Base-by-base conservation (phyloP, 1,139 yeast genomes). In the Scheffersomyces titani region DNA sequence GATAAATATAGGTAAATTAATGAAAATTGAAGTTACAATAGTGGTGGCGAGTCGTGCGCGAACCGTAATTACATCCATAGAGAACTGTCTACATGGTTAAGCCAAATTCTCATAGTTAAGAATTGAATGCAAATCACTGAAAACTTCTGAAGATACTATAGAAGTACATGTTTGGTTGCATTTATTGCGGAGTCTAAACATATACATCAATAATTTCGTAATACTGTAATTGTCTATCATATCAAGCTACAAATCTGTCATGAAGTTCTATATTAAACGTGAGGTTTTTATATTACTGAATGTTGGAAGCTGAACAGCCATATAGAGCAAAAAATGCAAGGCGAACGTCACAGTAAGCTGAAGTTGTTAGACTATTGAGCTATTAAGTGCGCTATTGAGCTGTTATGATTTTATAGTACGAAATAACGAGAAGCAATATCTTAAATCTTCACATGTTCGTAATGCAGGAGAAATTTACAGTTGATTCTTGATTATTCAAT, bases 401-500 rank as follows among this genome's bases (percentile, higher is more conserved):
- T 30, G 40, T 11, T 9, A 30, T 30, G 40, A 9, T 30, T 16
- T 30, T 30, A 30, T 30, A 30, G 40, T 30, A 30, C 40, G 40
- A 30, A 16, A 30, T 11, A 11, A 30, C 40, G 16, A 30, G 40
- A 30, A 30, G 40, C 40, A 30, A 7, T 30, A 30, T 13, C 40
- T 5, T 22, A 22, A 22, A 1, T 30, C 40, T 30, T 11, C 40
- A 30, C 40, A 11, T 30, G 16, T n/a, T 30, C 40, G 40, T 30
- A 30, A 30, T 30, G 40, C 40, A 30, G 40, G 40, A 30, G 40
- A 16, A 30, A 30, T 30, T 30, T 30, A 30, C 40, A 30, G 13
- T 30, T 11, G 40, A 30, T 30, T 30, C 49, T 46, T 20, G 49
- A 20, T 18, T 46, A 46, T n/a, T 89, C 97, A 61, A 92, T 87